Base-by-base conservation (phyloP, 805 yeast species). In the Candida succiphila region DNA sequence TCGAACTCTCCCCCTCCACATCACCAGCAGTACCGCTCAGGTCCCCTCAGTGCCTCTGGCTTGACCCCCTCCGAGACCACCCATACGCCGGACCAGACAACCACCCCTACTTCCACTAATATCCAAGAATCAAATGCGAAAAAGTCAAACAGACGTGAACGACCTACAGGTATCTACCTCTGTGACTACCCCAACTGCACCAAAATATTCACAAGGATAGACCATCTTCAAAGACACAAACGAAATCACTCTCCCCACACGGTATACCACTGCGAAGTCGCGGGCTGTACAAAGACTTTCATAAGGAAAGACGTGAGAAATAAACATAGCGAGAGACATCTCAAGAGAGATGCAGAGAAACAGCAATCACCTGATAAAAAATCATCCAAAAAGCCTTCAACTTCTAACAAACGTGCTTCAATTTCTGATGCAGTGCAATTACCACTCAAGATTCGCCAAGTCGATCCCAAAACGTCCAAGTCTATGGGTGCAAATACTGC, bases 171-270 rank as follows among this genome's bases (percentile, higher is more conserved):
- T 13, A 46, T 49, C 22, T 37, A 9, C 17, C 30, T 25, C 28
- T 70, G 75, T 44, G 62, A 61, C 23, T 45, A 49, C 37, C 55
- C 54, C 12, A 61, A 60, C 17, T 75, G 83, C 45, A 60, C 57
- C 16, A 75, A 74, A 46, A 56, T 65, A 4, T 75, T 75, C 41
- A 60, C 72, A 13, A 48, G 82, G 29, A 66, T 75, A 2, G 83
- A 75, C 46, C 82, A 75, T 49, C 50, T 75, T 9, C 58, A 74
- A 3, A 54, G 82, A 27, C 83, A 75, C 43, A 64, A 65, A 43
- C 54, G 66, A 23, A 73, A 70, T 46, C 83, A 75, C 39, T 49
- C 56, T 34, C 42, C 55, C 3, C 31, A 58, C 30, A 66, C 62
- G 29, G 67, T 66, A 12, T 68, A 61, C 46, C 56, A 52, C 13